Evolutionary conservation across 371 early-diverging fungal species (phyloP).

Genomic region (Rhizopus sp.): DNA sequence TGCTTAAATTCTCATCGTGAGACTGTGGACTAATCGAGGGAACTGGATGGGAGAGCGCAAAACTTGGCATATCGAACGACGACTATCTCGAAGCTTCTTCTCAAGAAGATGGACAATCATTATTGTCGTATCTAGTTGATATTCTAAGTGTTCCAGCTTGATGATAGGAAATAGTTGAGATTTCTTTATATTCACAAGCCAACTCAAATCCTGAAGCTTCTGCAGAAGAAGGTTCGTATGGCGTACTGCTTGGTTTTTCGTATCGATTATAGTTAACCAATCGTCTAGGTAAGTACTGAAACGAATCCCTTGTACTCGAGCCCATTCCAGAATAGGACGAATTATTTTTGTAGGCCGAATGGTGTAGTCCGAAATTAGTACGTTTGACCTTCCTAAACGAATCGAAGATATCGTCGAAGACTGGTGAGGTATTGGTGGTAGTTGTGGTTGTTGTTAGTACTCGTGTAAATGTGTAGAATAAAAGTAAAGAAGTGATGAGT

Average conservation of each 20-base stretch:
- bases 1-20: conserved; percentile 8
- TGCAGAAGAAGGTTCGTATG: too few relatives aligned
- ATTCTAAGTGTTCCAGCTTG: conserved; percentile 17
- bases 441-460: too few relatives aligned
- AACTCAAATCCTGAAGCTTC: conserved; percentile 1
- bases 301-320: conserved; percentile 23
- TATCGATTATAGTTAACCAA: conserved; percentile 13
- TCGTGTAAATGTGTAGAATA: too few relatives aligned
- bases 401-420: too few relatives aligned
- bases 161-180: conserved; percentile 12
- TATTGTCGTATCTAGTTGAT: neutral
- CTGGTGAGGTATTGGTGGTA: too few relatives aligned
- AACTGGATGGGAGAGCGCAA: neutral
- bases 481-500: too few relatives aligned
- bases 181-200: conserved; percentile 6
- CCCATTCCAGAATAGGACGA: conserved; percentile 33
- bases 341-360: too few relatives aligned
- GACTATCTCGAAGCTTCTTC: conserved; percentile 27
- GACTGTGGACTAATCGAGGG: neutral
- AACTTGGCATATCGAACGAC: conserved; percentile 9
- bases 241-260: neutral
- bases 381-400: too few relatives aligned
- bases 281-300: conserved; percentile 33
- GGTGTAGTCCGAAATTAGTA: too few relatives aligned
- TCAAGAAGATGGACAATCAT: neutral